phyloP scores from a whole-genome alignment of 345 rosid genomes.

The Moricandia arvensis region DNA sequence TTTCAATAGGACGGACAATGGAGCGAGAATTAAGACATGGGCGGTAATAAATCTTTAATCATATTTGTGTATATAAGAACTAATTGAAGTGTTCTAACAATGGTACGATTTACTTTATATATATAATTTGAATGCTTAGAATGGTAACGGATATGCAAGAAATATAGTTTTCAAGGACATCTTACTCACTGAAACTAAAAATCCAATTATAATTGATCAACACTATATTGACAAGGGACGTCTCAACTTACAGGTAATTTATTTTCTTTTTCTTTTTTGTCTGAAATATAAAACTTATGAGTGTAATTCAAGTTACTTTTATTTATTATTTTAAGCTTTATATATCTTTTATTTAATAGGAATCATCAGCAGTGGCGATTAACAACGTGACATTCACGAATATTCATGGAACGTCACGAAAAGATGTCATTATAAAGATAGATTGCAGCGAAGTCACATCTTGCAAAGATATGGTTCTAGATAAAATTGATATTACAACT shows the following conservation, averaged over 20 bases:
- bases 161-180: too few relatives aligned
- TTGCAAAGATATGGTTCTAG: slow-evolving; percentile 19
- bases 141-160: slow-evolving; percentile 16
- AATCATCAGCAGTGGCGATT: slow-evolving; percentile 30
- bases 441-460: slow-evolving; percentile 17
- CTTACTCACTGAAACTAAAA: too few relatives aligned
- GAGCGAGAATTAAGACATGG: slow-evolving; percentile 63
- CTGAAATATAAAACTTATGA: not conserved
- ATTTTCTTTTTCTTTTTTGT: not conserved
- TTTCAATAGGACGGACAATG: slow-evolving; percentile 41
- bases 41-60: slow-evolving; percentile 34
- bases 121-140: not conserved
- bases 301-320: too few relatives aligned
- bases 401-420: slow-evolving; percentile 2
- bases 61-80: not conserved
- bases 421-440: slow-evolving; percentile 8
- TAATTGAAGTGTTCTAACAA: not conserved
- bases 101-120: not conserved
- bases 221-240: slow-evolving; percentile 18
- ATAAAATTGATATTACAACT: slow-evolving; percentile 15
- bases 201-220: not conserved
- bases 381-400: slow-evolving; percentile 23
- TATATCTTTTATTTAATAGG: not conserved
- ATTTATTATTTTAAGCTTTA: not conserved
- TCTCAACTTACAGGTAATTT: not conserved